Percentiles rank a stretch among this genome's conserved stretches.
Evolutionary conservation across 495 filamentous ascomycete genomes (phyloP).

Genomic region (Penicillium roqueforti): DNA sequence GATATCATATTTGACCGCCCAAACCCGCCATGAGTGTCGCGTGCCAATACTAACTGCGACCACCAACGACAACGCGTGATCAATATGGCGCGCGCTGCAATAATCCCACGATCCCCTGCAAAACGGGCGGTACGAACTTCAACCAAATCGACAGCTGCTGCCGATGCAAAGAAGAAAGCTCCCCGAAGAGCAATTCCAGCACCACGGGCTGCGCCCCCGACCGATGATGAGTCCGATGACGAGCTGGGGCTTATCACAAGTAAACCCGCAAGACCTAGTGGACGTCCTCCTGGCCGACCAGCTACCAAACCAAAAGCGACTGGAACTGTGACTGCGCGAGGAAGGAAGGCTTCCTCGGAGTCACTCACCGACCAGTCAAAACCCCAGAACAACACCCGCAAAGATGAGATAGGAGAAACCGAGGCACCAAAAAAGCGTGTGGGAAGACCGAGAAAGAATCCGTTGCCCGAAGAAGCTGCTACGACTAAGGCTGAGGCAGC

Average conservation of each 20-base stretch:
- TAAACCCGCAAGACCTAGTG: conserved; percentile 15
- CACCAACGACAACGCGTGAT: conserved; percentile 8
- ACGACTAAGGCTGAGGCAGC: conserved; percentile 16
- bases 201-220: conserved; percentile 12
- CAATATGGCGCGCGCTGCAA: conserved; percentile 41
- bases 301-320: conserved; percentile 11
- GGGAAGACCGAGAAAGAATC: conserved; percentile 32
- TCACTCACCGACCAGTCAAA: conserved; percentile 7
- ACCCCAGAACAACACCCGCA: conserved; percentile 16
- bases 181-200: conserved; percentile 19
- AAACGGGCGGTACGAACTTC: conserved; percentile 29
- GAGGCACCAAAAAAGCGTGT: conserved; percentile 37
- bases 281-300: conserved; percentile 16
- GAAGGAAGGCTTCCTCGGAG: conserved; percentile 16
- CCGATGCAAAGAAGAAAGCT: conserved; percentile 15
- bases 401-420: conserved; percentile 22
- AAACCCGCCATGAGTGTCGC: conserved; percentile 21
- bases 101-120: conserved; percentile 35
- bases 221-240: conserved; percentile 29
- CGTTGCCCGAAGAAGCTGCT: conserved; percentile 5
- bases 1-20: neutral
- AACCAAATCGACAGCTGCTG: conserved; percentile 15
- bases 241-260: conserved; percentile 35
- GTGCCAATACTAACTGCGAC: conserved; percentile 5
- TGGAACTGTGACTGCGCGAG: conserved; percentile 11